Base-by-base conservation (phyloP, 2,329 filamentous ascomycete genomes). In the Botrytis pseudocinerea region DNA sequence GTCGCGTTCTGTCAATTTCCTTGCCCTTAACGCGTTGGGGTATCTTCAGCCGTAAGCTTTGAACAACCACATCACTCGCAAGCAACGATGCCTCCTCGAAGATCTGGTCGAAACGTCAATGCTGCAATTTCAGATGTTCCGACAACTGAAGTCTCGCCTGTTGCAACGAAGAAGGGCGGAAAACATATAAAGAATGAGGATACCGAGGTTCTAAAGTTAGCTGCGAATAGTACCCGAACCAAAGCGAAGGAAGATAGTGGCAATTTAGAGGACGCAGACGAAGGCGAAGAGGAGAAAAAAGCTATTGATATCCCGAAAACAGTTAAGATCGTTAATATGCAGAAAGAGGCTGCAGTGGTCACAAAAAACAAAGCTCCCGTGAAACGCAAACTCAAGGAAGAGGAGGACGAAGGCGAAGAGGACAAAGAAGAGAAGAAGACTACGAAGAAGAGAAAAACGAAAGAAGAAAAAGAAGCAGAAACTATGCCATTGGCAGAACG, bases 401-500 rank as follows among this genome's bases (percentile, higher is more conserved):
- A 79, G 69, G 72, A 78, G 38, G 73, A 76, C 65, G 75, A 77
- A n/a, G 73, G 76, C 32, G 74, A 74, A 44, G 72, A 69, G 48
- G 75, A 76, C n/a, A 64, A 72, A 9, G 46, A 22, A 46, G 48
- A 38, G 14, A 76, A 77, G 35, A 79, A 79, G 59, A 61, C 62
- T 6, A 78, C 75, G 40, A 81, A 82, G 66, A 88, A 87, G 78
- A 82, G 84, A 22, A 90, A 88, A 79, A 86, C 85, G 57, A 87
- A 89, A 76, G 85, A 87, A 77, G 86, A 89, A 74, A 87, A 88
- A 75, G 83, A 85, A 71, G 83, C 85, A 69, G 85, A 86, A 76
- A 83, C 84, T 16, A 89, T 89, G 85, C 90, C 93, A 0, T 82
- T 97, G 2, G 91, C 90, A 32, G 84, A 86, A 40, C 88, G 96